Conservation (phyloP, 441 rosid genomes). For the Populus tomentosa region DNA sequence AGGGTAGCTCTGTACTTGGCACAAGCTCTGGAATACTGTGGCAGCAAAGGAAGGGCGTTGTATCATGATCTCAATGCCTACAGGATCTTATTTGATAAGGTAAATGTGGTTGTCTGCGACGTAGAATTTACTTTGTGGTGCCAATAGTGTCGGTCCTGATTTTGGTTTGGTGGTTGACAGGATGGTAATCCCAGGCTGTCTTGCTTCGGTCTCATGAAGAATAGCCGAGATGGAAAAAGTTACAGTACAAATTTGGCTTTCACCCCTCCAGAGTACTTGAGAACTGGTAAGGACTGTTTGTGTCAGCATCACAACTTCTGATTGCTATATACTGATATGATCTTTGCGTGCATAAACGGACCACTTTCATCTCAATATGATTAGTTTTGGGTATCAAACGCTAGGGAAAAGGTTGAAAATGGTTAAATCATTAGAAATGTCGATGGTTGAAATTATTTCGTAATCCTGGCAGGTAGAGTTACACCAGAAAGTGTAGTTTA, state of each 20-base stretch:
- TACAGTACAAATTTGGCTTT: constrained; percentile 95
- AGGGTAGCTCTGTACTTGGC: constrained; percentile 47
- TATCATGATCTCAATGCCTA: constrained; percentile 97
- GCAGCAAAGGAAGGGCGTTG: constrained; percentile 80
- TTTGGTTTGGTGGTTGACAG: constrained; percentile 37
- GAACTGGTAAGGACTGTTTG: constrained; percentile 52
- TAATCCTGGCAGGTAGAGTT: constrained; percentile 32
- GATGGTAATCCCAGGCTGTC: constrained; percentile 33
- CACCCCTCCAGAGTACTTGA: constrained; percentile 94
- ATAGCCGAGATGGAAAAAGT: constrained; percentile 95
- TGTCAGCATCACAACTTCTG: not conserved
- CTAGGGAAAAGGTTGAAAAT: not conserved
- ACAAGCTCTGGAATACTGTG: constrained; percentile 85
- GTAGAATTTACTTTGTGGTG: not conserved
- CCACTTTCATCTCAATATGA: not conserved
- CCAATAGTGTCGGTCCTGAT: constrained; percentile 7
- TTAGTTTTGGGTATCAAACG: not conserved
- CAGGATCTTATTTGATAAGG: constrained; percentile 91
- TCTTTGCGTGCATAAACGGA: not conserved
- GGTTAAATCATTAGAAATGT: not conserved
- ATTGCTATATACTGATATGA: not conserved
- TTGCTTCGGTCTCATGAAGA: constrained; percentile 93
- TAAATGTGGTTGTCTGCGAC: constrained; percentile 1
- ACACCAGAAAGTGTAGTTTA: too few species aligned
- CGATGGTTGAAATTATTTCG: not conserved